phyloP scores from a whole-genome alignment of 371 early-diverging fungal genomes.

The Mucor saturninus region DNA sequence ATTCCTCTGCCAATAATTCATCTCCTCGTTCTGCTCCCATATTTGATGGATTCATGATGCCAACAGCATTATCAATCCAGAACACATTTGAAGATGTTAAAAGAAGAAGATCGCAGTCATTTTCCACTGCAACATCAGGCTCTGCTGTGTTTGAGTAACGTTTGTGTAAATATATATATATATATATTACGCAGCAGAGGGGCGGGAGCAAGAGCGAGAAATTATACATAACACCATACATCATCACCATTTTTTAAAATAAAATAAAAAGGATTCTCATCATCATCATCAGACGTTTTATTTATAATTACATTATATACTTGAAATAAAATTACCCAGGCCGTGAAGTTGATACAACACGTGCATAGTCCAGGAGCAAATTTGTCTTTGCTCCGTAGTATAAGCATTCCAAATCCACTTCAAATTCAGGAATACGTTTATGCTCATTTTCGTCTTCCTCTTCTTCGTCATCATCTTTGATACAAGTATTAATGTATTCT shows the following conservation, averaged over 20 bases:
- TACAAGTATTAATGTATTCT: conserved; percentile 24
- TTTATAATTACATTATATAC: not conserved
- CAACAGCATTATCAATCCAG: conserved; percentile 50
- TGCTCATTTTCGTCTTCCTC: conserved; percentile 42
- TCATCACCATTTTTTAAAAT: too few species aligned
- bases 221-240: too few species aligned
- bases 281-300: not conserved
- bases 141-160: not conserved
- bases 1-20: not conserved
- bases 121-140: not conserved
- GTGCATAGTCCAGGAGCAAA: conserved; percentile 69
- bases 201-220: too few species aligned
- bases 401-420: conserved; percentile 60
- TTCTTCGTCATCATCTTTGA: conserved; percentile 11
- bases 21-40: conserved; percentile 15
- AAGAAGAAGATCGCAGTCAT: conserved; percentile 50
- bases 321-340: conserved; percentile 40
- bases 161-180: not conserved
- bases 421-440: conserved; percentile 69
- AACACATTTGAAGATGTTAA: conserved; percentile 52
- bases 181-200: not conserved
- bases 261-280: too few species aligned
- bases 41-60: conserved; percentile 37
- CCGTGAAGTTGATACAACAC: conserved; percentile 67
- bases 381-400: conserved; percentile 66